Conservation (phyloP, 768 basidiomycete species). For the Lactarius akahatsu region DNA sequence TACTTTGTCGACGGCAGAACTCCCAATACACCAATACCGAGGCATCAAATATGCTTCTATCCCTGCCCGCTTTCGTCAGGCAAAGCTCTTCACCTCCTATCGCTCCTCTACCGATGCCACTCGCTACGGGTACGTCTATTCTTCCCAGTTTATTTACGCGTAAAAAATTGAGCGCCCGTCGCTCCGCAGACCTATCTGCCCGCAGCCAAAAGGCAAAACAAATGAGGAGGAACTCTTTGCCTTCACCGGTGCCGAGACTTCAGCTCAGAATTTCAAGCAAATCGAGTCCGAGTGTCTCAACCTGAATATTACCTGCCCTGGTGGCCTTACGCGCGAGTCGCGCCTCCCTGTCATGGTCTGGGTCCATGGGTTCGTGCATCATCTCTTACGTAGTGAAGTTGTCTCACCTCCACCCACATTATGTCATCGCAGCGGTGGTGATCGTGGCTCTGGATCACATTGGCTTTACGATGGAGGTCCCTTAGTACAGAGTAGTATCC, state of each 20-base stretch:
- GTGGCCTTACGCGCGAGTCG: conserved; percentile 50
- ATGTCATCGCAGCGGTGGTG: conserved; percentile 54
- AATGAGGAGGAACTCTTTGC: conserved; percentile 65
- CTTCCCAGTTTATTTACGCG: background rate
- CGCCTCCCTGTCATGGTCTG: conserved; percentile 77
- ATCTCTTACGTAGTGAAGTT: conserved; percentile 1
- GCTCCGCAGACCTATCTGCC: conserved; percentile 65
- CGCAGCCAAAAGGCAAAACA: conserved; percentile 52
- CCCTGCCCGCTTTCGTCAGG: conserved; percentile 75
- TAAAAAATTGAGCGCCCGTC: background rate
- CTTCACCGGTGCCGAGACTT: conserved; percentile 51
- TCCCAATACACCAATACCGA: conserved; percentile 65
- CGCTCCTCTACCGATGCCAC: conserved; percentile 60
- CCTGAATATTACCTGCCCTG: conserved; percentile 76
- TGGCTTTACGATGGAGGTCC: conserved; percentile 78
- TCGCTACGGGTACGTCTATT: conserved; percentile 56
- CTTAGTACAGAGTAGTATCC: conserved; percentile 66
- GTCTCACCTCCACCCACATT: conserved; percentile 20
- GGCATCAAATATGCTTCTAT: conserved; percentile 78
- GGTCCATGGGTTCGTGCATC: conserved; percentile 70
- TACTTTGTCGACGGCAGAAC: conserved; percentile 52
- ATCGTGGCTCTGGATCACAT: conserved; percentile 69
- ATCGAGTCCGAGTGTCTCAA: conserved; percentile 82
- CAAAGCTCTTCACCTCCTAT: conserved; percentile 57
- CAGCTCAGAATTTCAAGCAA: conserved; percentile 55